Conservation (phyloP, 495 filamentous ascomycete species). For the Neurospora sp. region DNA sequence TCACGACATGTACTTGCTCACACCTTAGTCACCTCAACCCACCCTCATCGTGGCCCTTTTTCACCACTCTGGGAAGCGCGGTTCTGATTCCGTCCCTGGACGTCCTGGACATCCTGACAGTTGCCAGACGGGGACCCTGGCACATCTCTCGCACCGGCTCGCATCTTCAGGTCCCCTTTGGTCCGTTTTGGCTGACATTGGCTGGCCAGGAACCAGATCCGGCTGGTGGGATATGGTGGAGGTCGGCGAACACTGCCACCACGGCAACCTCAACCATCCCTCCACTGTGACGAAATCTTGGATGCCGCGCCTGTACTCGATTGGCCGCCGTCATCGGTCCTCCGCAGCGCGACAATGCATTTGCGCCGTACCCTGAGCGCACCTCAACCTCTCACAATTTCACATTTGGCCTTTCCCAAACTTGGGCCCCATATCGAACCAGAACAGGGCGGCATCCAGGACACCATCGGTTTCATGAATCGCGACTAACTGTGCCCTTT, state of each 20-base stretch:
- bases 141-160: background rate
- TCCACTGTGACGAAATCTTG: background rate
- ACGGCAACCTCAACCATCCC: background rate
- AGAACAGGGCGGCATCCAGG: background rate
- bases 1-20: background rate
- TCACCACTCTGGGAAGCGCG: background rate
- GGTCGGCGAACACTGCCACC: conserved; percentile 3
- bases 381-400: background rate
- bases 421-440: background rate
- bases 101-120: background rate
- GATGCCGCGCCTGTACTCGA: background rate
- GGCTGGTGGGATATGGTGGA: background rate
- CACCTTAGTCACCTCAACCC: background rate
- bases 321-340: background rate
- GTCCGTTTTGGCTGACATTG: background rate
- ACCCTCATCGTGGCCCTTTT: background rate
- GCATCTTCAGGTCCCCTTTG: background rate
- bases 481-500: background rate
- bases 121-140: background rate
- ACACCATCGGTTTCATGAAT: background rate
- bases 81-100: background rate
- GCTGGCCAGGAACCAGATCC: background rate
- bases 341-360: background rate
- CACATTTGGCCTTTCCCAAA: background rate
- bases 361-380: background rate